Base-by-base conservation (phyloP, 1,139 yeast species). In the Nakaseomyces nivariensis region DNA sequence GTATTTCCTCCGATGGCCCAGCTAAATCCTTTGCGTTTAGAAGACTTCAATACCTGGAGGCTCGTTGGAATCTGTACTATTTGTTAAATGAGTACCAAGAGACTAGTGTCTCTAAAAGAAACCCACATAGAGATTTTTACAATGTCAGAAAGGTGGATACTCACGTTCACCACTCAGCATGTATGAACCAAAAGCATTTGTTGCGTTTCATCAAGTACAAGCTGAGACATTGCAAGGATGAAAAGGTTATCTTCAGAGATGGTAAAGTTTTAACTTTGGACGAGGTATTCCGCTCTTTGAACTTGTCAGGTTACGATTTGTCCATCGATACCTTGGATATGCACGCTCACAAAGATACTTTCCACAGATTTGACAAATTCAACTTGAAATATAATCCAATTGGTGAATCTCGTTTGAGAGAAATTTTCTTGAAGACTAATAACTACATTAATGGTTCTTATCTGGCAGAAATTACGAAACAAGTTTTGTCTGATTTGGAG, bases 331-430 rank as follows among this genome's bases (percentile, higher is more conserved):
- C 98, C 1, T 77, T 94, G 58, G 98, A 94, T 69, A 94, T 94
- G 99, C 99, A 94, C 69, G 97, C 99, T 3, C 98, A 94, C 67
- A 87, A 92, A 54, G 98, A 94, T 64, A 85, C 97, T 0, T 94
- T 94, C 77, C 98, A 94, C 69, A 78, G 98, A 61, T 94, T 94
- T 64, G 99, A 94, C 70, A 94, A 94, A 70, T 94, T 94, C 75
- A 94, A 94, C 67, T 76, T 94, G 70, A 94, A 94, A 69, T 94
- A 94, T 72, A 94, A 94, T 63, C 99, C 99, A 24, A 85, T 94
- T 61, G 99, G 99, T 26, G 98, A 92, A 70, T 90, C 97, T 24
- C 82, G 98, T 68, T 73, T 94, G 65, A 80, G 98, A 69, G 97
- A 92, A 65, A 92, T 94, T 50, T 94, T 94, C 66, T 74, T 94